phyloP scores from a whole-genome alignment of 257 asterid genomes.

The Solanum lignicaule region DNA sequence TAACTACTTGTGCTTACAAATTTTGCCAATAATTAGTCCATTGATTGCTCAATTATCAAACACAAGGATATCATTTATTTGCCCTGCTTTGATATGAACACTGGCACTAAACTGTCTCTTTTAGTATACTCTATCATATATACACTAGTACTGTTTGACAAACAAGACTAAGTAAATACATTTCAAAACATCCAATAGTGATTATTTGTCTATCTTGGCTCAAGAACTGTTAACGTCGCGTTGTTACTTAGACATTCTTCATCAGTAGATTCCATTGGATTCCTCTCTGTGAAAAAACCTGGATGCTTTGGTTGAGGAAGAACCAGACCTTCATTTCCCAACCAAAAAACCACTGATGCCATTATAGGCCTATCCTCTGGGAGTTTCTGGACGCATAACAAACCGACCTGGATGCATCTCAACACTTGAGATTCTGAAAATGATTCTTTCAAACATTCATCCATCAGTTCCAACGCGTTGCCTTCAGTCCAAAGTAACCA shows the following conservation, averaged over 20 bases:
- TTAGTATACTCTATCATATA: neutral
- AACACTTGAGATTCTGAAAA: neutral
- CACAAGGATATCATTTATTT: neutral
- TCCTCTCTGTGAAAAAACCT: constrained; percentile 23
- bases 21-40: neutral
- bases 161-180: neutral
- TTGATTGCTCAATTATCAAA: neutral
- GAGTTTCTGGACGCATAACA: constrained; percentile 26
- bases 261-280: neutral
- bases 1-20: neutral
- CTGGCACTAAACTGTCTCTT: neutral
- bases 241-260: neutral
- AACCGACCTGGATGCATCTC: constrained; percentile 15
- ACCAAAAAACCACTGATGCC: constrained; percentile 29
- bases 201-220: constrained; percentile 1
- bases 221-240: neutral
- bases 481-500: constrained; percentile 7
- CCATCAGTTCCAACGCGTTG: constrained; percentile 3
- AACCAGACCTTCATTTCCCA: constrained; percentile 11
- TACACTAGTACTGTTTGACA: neutral
- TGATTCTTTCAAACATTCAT: neutral
- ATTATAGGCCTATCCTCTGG: constrained; percentile 42
- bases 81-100: neutral
- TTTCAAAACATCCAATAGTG: neutral
- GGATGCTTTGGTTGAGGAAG: constrained; percentile 38